Conservation (phyloP, 2,329 filamentous ascomycete species). For the Trichophyton schoenleinii region DNA sequence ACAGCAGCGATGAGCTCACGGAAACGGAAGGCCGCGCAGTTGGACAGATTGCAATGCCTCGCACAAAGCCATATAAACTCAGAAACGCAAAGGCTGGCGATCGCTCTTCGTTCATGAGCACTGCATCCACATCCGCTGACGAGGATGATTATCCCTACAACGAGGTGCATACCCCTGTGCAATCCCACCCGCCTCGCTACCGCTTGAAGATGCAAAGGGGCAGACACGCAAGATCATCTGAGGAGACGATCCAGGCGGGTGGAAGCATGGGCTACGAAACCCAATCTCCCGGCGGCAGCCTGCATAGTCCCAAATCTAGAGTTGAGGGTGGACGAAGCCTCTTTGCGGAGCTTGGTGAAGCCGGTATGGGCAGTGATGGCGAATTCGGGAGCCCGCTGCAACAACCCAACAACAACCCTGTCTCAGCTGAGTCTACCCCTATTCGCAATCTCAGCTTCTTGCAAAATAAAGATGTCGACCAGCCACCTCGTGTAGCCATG, state of each 20-base stretch:
- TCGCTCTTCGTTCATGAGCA: conserved; percentile 66
- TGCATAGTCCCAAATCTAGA: conserved; percentile 33
- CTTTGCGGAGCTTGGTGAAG: conserved; percentile 76
- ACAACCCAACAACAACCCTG: conserved; percentile 15
- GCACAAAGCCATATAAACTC: conserved; percentile 28
- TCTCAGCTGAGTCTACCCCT: conserved; percentile 30
- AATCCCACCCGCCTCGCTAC: conserved; percentile 53
- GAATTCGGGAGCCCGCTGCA: conserved; percentile 38
- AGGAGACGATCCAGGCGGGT: conserved; percentile 29
- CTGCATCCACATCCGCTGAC: conserved; percentile 77
- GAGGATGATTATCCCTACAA: conserved; percentile 54
- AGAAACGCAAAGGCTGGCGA: conserved; percentile 40
- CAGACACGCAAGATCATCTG: conserved; percentile 44
- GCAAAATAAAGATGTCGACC: conserved; percentile 6
- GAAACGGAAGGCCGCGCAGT: conserved; percentile 59
- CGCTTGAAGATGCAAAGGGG: conserved; percentile 59
- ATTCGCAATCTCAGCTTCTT: conserved; percentile 12
- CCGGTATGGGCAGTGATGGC: conserved; percentile 61
- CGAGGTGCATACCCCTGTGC: conserved; percentile 51
- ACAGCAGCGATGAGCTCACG: conserved; percentile 67
- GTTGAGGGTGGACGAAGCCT: conserved; percentile 60
- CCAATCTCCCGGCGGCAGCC: conserved; percentile 41
- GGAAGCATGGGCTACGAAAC: conserved; percentile 34
- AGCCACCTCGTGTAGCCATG: conserved; percentile 32
- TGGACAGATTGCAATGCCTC: conserved; percentile 21